Evolutionary conservation across 2,329 filamentous ascomycete species (phyloP).

Genomic region (Calonectria hawksworthii): DNA sequence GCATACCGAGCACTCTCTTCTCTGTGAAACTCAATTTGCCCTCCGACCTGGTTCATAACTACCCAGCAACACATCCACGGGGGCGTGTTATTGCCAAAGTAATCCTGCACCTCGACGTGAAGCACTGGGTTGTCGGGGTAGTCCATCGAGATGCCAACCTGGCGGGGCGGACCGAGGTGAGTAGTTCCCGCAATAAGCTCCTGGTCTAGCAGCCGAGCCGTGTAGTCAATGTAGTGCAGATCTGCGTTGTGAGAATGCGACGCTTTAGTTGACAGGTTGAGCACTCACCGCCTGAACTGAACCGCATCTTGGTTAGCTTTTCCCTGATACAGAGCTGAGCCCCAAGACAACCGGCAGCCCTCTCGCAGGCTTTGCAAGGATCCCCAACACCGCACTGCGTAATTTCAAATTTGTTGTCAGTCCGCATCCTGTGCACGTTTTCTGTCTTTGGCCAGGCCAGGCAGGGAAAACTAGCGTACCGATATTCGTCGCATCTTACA

Average conservation of each 20-base stretch:
- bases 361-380: slow-evolving; percentile 43
- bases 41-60: slow-evolving; percentile 44
- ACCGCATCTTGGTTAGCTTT: slow-evolving; percentile 46
- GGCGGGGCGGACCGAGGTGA: slow-evolving; percentile 45
- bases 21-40: slow-evolving; percentile 43
- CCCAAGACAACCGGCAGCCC: slow-evolving; percentile 43
- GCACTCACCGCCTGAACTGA: slow-evolving; percentile 44
- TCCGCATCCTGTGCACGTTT: background rate
- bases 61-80: slow-evolving; percentile 49
- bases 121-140: slow-evolving; percentile 44
- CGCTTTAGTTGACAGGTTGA: background rate
- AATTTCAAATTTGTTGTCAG: slow-evolving; percentile 16
- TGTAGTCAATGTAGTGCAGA: slow-evolving; percentile 48
- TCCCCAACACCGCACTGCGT: slow-evolving; percentile 43
- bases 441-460: background rate
- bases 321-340: slow-evolving; percentile 44
- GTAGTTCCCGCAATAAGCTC: slow-evolving; percentile 47
- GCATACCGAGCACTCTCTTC: slow-evolving; percentile 47
- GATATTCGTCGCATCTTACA: slow-evolving; percentile 46
- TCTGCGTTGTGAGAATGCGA: slow-evolving; percentile 33
- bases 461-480: slow-evolving; percentile 28
- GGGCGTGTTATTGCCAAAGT: slow-evolving; percentile 37
- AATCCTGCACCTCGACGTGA: slow-evolving; percentile 44
- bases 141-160: slow-evolving; percentile 44
- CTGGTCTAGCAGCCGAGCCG: slow-evolving; percentile 43